Conservation (phyloP, 2,329 filamentous ascomycete species). For the Acarospora socialis region DNA sequence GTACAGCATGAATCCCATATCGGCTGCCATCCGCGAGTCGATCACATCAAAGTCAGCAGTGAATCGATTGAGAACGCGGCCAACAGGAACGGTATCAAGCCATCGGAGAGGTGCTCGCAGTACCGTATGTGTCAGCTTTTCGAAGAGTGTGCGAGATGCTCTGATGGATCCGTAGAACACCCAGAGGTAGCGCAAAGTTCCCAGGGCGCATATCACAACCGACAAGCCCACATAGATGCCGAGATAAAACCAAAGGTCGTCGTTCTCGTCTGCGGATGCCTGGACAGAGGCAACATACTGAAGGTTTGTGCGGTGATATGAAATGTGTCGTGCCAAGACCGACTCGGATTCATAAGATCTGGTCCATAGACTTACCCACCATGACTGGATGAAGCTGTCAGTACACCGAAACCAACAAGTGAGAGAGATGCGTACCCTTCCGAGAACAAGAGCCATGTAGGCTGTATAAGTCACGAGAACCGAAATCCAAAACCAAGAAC, state of each 20-base stretch:
- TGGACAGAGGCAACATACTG: too few relatives aligned
- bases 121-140: slow-evolving; percentile 50
- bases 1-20: slow-evolving; percentile 46
- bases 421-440: slow-evolving; percentile 8
- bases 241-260: slow-evolving; percentile 47
- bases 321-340: slow-evolving; percentile 5
- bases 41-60: slow-evolving; percentile 63
- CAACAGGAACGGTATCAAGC: slow-evolving; percentile 66
- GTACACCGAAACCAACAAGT: slow-evolving; percentile 12
- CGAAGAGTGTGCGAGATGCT: slow-evolving; percentile 55
- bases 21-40: slow-evolving; percentile 51
- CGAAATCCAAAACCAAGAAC: slow-evolving; percentile 44
- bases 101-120: slow-evolving; percentile 61
- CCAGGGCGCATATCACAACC: slow-evolving; percentile 40
- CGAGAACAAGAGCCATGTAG: slow-evolving; percentile 41
- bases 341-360: slow-evolving; percentile 20
- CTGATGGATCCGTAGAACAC: slow-evolving; percentile 51
- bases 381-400: slow-evolving; percentile 22
- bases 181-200: slow-evolving; percentile 48
- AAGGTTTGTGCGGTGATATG: slow-evolving; percentile 2
- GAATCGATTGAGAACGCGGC: slow-evolving; percentile 63
- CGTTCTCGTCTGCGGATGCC: neutral
- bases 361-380: slow-evolving; percentile 36
- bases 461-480: slow-evolving; percentile 40
- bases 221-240: slow-evolving; percentile 52